Percentiles rank a stretch among this genome's conserved stretches.
These are phyloP conservation scores for Tylopilus felleus DNA, from an alignment of 768 basidiomycete genomes.

Conservation along the genomic window DNA sequence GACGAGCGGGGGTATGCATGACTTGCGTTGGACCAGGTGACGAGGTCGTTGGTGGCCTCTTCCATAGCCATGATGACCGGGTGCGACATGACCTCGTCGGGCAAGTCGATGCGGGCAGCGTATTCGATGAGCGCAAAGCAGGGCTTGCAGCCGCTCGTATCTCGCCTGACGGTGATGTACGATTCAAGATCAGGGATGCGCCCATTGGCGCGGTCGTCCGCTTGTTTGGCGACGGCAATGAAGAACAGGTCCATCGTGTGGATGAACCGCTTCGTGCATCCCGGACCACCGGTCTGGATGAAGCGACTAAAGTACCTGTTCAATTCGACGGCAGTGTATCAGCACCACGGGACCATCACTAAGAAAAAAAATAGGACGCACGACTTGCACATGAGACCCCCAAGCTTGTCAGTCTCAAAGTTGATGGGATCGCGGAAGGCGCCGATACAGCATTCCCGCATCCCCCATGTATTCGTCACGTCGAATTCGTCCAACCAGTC, in stretches of 20 bases:
- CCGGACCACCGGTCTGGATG: constrained; percentile 36
- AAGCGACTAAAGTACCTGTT: constrained; percentile 39
- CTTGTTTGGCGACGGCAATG: constrained; percentile 41
- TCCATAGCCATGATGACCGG: constrained; percentile 44
- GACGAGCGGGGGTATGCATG: background rate
- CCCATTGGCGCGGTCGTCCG: constrained; percentile 39
- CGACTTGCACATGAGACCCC: constrained; percentile 34
- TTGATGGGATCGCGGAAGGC: constrained; percentile 29
- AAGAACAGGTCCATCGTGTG: constrained; percentile 41
- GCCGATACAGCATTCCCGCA: constrained; percentile 29
- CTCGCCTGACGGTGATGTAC: constrained; percentile 51
- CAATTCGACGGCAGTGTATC: constrained; percentile 4
- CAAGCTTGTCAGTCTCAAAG: constrained; percentile 27
- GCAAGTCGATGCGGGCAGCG: constrained; percentile 47
- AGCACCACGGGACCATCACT: background rate
- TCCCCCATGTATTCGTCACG: constrained; percentile 27
- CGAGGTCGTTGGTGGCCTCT: constrained; percentile 48
- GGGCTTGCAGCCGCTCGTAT: constrained; percentile 52
- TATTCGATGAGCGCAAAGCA: constrained; percentile 56
- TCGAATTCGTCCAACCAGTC: constrained; percentile 42
- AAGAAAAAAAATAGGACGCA: constrained; percentile 16
- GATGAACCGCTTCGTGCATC: constrained; percentile 40
- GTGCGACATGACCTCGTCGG: constrained; percentile 52
- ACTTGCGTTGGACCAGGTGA: constrained; percentile 46
- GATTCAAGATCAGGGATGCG: constrained; percentile 45